Base-by-base conservation (phyloP, 2,329 filamentous ascomycete genomes). In the Reticulascus tulasneorum region DNA sequence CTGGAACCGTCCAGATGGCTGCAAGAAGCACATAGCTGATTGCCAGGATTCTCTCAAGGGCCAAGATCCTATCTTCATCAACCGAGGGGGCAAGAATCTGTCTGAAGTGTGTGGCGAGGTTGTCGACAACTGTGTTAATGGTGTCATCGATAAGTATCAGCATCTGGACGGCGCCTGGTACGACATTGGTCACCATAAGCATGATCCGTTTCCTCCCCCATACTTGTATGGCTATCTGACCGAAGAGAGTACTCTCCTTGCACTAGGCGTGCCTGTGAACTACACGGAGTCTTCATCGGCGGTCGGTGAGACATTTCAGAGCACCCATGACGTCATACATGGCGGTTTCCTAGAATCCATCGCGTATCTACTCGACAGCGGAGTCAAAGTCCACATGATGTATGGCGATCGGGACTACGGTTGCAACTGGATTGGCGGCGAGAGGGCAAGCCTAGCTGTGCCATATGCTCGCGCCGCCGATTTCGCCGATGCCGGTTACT, bases 181-280 rank as follows among this genome's bases (percentile, higher is more conserved):
- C 37, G 48, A 51, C 18, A 44, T 51, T 7, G 48, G 47, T 2
- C 40, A 48, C 9, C 9, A 42, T 13, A 39, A 46, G 17, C 44
- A 41, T 6, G 44, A 42, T 4, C 44, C 37, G 6, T 51, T 51
- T 23, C 44, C 40, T 2, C 28, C 36, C 7, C 39, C 41, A 4
- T 42, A 44, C 20, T 40, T 37, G 15, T 22, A 28, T 3, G 46
- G 40, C 15, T 49, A 40, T 18, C 34, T 48, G 28, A 50, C 46
- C 32, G 48, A 45, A 38, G 33, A 10, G 4, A 29, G 27, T 25
- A 66, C 85, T 1, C 75, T 77, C 44, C 51, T 72, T n/a, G 75
- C 76, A 2, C 69, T 86, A 18, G 82, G 82, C 8, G 71, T 81
- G 1, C 73, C 74, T 7, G 54, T 82, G 33, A 77, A 77, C 48